A percentile compares a stretch with the other conserved stretches of the same genome.
Evolutionary conservation across 2,329 filamentous ascomycete species (phyloP).

Genomic region (Incumbomyces lentus): DNA sequence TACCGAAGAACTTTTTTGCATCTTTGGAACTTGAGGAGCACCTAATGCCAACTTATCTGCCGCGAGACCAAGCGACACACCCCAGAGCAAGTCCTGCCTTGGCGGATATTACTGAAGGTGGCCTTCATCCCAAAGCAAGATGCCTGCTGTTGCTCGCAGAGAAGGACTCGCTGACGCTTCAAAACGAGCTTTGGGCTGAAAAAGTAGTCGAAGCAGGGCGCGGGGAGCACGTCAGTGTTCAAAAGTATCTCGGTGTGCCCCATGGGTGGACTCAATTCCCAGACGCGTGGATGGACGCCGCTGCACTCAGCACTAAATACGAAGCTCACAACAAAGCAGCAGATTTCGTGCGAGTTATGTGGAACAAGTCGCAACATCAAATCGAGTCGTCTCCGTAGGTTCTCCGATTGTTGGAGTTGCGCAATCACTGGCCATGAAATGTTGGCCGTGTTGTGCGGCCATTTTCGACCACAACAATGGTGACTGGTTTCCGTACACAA

Average conservation of each 20-base stretch:
- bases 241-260: conserved; percentile 16
- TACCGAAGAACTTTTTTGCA: conserved; percentile 14
- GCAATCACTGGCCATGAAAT: not conserved
- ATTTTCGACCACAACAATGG: too few species aligned
- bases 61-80: conserved; percentile 9
- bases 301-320: conserved; percentile 3
- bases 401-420: not conserved
- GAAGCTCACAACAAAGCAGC: conserved; percentile 6
- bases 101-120: conserved; percentile 11
- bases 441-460: not conserved
- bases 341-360: conserved; percentile 2
- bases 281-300: conserved; percentile 17
- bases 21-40: conserved; percentile 16
- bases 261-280: conserved; percentile 23
- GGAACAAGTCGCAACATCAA: not conserved
- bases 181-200: conserved; percentile 17
- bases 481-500: too few species aligned
- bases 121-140: conserved; percentile 18
- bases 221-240: conserved; percentile 13
- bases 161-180: conserved; percentile 16
- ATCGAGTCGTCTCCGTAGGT: not conserved
- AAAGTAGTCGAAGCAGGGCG: conserved; percentile 17
- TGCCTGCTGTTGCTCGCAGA: conserved; percentile 19
- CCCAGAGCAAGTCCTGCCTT: conserved; percentile 19
- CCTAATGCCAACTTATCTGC: conserved; percentile 21